phyloP scores from a whole-genome alignment of 2,329 filamentous ascomycete species.

The Ceratocystis lukuohia region DNA sequence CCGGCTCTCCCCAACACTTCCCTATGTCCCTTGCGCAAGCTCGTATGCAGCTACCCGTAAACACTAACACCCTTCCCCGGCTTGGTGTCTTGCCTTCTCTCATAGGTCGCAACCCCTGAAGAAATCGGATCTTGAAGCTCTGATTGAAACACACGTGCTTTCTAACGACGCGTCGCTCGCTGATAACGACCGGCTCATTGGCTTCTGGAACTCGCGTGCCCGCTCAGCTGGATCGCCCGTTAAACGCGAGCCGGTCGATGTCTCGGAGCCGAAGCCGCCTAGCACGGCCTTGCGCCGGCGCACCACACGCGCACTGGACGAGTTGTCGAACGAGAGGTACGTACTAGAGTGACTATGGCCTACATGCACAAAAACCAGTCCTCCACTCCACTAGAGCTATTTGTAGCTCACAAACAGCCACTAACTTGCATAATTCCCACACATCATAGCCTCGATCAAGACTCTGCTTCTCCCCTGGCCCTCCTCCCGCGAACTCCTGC shows the following conservation, averaged over 20 bases:
- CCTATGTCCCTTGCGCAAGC: not conserved
- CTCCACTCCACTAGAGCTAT: not conserved
- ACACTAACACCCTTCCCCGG: not conserved
- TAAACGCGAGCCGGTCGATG: constrained; percentile 38
- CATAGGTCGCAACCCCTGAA: constrained; percentile 54
- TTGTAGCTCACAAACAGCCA: not conserved
- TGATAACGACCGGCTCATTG: constrained; percentile 49
- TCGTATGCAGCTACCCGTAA: not conserved
- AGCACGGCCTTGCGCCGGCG: constrained; percentile 30
- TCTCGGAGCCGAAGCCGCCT: constrained; percentile 30
- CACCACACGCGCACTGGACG: constrained; percentile 33
- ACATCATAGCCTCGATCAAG: not conserved
- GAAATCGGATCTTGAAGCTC: constrained; percentile 66
- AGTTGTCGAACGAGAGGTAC: constrained; percentile 30
- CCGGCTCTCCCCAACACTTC: not conserved
- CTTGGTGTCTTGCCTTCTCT: constrained; percentile 11
- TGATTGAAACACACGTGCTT: constrained; percentile 59
- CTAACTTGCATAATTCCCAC: not conserved
- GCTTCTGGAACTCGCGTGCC: constrained; percentile 62
- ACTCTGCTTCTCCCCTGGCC: not conserved
- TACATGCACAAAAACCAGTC: too few relatives aligned
- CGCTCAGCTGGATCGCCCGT: constrained; percentile 46
- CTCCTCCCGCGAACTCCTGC: constrained; percentile 25
- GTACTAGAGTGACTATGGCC: not conserved
- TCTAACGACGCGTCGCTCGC: constrained; percentile 53